Percentiles rank a stretch among this genome's conserved stretches.
These are phyloP conservation scores for Carex myosuroides DNA, from an alignment of 176 grass and related monocot species.

Conservation along the genomic window DNA sequence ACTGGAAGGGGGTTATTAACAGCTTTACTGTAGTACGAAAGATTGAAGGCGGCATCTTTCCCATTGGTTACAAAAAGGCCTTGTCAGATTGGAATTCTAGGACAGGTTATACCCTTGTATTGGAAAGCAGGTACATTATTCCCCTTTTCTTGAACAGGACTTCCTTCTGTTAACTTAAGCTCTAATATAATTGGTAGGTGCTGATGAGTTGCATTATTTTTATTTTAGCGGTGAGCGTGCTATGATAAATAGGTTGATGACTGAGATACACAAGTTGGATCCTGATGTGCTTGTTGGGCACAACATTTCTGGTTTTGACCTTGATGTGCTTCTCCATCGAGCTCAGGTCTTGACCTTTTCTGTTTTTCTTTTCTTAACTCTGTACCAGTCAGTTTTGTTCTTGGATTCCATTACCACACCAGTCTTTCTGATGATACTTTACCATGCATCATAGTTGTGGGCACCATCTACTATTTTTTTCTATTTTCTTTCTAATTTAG, in stretches of 20 bases:
- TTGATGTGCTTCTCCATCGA: slow-evolving; percentile 93
- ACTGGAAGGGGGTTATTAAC: slow-evolving; percentile 38
- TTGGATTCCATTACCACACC: slow-evolving; percentile 16
- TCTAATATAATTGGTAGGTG: neutral
- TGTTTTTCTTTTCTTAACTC: neutral
- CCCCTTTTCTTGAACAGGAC: neutral
- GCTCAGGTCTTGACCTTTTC: slow-evolving; percentile 54
- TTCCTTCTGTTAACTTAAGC: slow-evolving; percentile 2
- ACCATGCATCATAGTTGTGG: neutral
- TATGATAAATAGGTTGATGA: slow-evolving; percentile 93
- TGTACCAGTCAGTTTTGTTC: neutral
- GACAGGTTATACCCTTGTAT: slow-evolving; percentile 53
- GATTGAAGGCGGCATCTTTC: slow-evolving; percentile 85
- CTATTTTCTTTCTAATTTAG: neutral
- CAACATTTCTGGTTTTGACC: slow-evolving; percentile 94
- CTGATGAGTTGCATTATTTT: slow-evolving; percentile 20
- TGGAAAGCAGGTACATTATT: slow-evolving; percentile 66
- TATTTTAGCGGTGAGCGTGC: slow-evolving; percentile 71
- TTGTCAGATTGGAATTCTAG: slow-evolving; percentile 73
- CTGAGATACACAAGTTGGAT: slow-evolving; percentile 91
- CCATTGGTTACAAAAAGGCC: slow-evolving; percentile 72
- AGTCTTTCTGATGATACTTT: slow-evolving; percentile 12
- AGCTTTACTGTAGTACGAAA: slow-evolving; percentile 95
- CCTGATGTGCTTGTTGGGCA: slow-evolving; percentile 93
- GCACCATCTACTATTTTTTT: neutral